Conservation (phyloP, 2,329 filamentous ascomycete genomes). For the Phoma herbarum region DNA sequence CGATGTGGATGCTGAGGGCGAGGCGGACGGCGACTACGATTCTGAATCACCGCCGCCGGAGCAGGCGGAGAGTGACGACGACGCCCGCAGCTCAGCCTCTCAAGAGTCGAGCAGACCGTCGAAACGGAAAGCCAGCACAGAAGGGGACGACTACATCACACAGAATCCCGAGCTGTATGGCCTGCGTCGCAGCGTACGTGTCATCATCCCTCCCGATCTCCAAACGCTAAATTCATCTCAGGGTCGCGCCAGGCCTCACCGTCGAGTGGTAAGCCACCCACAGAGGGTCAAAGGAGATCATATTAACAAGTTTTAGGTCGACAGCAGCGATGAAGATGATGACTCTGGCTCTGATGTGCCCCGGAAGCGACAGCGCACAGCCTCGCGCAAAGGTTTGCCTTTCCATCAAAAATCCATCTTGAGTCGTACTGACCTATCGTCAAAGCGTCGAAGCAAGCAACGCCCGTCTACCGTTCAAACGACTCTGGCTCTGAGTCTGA, state of each 20-base stretch:
- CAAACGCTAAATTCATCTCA: slow-evolving; percentile 50
- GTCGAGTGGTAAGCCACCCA: slow-evolving; percentile 64
- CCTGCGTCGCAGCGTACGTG: slow-evolving; percentile 85
- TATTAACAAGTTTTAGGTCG: slow-evolving; percentile 57
- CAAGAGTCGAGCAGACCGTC: slow-evolving; percentile 69
- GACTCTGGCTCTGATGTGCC: slow-evolving; percentile 70
- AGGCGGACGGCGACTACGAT: slow-evolving; percentile 75
- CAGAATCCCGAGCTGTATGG: slow-evolving; percentile 96
- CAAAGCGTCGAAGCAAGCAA: slow-evolving; percentile 62
- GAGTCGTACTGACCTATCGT: slow-evolving; percentile 57
- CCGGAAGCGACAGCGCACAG: slow-evolving; percentile 72
- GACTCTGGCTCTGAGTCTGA: slow-evolving; percentile 69
- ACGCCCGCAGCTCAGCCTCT: slow-evolving; percentile 72
- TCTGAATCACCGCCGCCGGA: slow-evolving; percentile 65
- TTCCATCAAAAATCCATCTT: slow-evolving; percentile 22
- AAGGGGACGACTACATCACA: slow-evolving; percentile 85
- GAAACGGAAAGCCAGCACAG: slow-evolving; percentile 73
- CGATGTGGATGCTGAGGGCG: slow-evolving; percentile 60
- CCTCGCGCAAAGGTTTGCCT: slow-evolving; percentile 69
- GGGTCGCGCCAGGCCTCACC: slow-evolving; percentile 69
- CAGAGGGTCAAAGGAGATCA: slow-evolving; percentile 18
- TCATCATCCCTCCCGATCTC: slow-evolving; percentile 17
- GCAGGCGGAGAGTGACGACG: slow-evolving; percentile 59
- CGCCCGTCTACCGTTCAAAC: slow-evolving; percentile 63
- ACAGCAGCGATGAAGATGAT: slow-evolving; percentile 72